Conservation (phyloP, 306 rosid genomes). For the Arachis stenosperma region DNA sequence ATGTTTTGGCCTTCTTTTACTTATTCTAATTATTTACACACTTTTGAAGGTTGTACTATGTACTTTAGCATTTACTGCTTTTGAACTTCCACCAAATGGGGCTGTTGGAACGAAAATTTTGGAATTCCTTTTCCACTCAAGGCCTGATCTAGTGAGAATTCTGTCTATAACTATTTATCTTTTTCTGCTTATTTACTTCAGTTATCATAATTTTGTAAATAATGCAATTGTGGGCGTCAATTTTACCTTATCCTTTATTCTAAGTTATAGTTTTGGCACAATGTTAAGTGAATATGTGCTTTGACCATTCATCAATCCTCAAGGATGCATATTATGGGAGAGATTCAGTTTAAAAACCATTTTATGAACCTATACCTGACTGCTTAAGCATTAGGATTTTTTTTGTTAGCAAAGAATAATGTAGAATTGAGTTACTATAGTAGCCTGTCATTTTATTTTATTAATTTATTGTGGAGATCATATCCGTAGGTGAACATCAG, state of each 20-base stretch:
- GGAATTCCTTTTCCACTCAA: constrained; percentile 90
- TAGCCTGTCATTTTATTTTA: constrained; percentile 27
- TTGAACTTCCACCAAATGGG: constrained; percentile 98
- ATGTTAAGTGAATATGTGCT: constrained; percentile 18
- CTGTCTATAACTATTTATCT: constrained; percentile 13
- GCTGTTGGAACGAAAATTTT: constrained; percentile 90
- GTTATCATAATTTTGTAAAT: background rate
- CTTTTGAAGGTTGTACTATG: constrained; percentile 82
- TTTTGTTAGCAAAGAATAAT: constrained; percentile 17
- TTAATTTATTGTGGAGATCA: constrained; percentile 31
- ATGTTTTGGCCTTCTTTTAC: constrained; percentile 2
- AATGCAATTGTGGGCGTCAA: background rate
- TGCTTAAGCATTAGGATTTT: constrained; percentile 21
- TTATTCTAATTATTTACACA: constrained; percentile 27
- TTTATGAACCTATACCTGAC: constrained; percentile 1
- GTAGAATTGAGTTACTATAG: constrained; percentile 16
- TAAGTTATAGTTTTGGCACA: constrained; percentile 21
- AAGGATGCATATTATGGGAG: background rate
- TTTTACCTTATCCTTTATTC: constrained; percentile 9
- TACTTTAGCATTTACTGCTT: constrained; percentile 95
- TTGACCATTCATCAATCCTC: constrained; percentile 13
- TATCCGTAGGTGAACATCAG: constrained; percentile 88
- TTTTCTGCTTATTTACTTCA: constrained; percentile 20
- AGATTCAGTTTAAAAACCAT: constrained; percentile 11
- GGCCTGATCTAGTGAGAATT: constrained; percentile 89